Conservation (phyloP, 2,329 filamentous ascomycete genomes). For the Colletotrichum noveboracense region DNA sequence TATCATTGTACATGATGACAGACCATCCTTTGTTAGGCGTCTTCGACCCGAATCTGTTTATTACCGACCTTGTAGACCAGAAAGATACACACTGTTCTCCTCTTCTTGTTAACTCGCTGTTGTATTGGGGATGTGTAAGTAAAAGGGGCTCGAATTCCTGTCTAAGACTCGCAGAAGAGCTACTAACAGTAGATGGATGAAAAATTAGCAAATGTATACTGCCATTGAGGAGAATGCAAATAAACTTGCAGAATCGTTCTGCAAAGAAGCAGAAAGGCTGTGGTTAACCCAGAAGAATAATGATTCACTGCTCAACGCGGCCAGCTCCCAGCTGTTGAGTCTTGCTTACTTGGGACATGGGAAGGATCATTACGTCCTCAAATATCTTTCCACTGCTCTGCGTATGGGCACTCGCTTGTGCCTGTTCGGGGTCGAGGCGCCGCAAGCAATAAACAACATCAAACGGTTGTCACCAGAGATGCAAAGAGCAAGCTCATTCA, state of each 20-base stretch:
- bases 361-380: conserved; percentile 36
- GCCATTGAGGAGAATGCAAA: conserved; percentile 29
- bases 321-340: conserved; percentile 36
- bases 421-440: conserved; percentile 29
- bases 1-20: conserved; percentile 41
- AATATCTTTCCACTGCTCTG: conserved; percentile 31
- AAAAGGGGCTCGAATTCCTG: neutral
- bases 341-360: conserved; percentile 38
- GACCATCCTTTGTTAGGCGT: conserved; percentile 42
- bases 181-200: neutral
- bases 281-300: conserved; percentile 26
- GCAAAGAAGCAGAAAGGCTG: conserved; percentile 29
- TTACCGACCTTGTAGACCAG: conserved; percentile 33
- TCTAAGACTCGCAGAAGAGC: neutral
- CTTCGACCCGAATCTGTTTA: conserved; percentile 38
- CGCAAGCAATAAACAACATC: neutral
- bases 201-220: conserved; percentile 38
- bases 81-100: conserved; percentile 33
- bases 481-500: conserved; percentile 12
- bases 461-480: conserved; percentile 23
- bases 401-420: conserved; percentile 34
- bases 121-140: conserved; percentile 40
- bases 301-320: conserved; percentile 28
- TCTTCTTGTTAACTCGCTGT: conserved; percentile 38
- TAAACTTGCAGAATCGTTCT: conserved; percentile 25